Conservation (phyloP, 352 stramenopile genomes). For the Pythium rhizo-oryzae region DNA sequence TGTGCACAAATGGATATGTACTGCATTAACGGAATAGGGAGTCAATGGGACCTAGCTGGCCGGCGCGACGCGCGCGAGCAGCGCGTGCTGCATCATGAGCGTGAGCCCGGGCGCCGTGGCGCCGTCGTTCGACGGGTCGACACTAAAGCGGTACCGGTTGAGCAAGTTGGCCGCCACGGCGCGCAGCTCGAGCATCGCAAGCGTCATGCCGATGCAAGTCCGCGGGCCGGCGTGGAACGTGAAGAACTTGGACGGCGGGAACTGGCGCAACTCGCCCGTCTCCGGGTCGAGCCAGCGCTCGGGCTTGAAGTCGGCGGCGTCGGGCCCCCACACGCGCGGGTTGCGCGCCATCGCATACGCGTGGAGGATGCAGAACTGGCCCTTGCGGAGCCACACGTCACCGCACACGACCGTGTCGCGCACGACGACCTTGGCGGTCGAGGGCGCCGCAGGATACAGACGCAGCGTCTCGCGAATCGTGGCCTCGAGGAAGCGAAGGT, state of each 20-base stretch:
- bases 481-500: constrained; percentile 63
- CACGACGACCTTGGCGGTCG: constrained; percentile 58
- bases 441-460: constrained; percentile 61
- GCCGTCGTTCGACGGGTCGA: constrained; percentile 22
- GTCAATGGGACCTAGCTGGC: neutral
- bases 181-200: constrained; percentile 44
- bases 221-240: constrained; percentile 38
- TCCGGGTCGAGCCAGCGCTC: constrained; percentile 52
- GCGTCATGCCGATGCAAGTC: constrained; percentile 38
- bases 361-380: constrained; percentile 31
- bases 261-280: constrained; percentile 12
- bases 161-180: constrained; percentile 29
- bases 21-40: neutral
- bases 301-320: constrained; percentile 61
- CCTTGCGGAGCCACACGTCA: constrained; percentile 30
- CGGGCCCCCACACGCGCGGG: constrained; percentile 42
- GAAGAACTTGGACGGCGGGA: constrained; percentile 34
- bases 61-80: constrained; percentile 3
- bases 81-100: constrained; percentile 18
- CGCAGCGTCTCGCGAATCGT: constrained; percentile 65
- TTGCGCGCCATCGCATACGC: constrained; percentile 39
- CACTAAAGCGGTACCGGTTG: constrained; percentile 12
- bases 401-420: constrained; percentile 55
- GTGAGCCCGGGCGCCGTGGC: constrained; percentile 3
- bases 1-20: neutral